Evolutionary conservation across 1,284 basidiomycete species (phyloP).

Genomic region (Ceratobasidium theobromae): DNA sequence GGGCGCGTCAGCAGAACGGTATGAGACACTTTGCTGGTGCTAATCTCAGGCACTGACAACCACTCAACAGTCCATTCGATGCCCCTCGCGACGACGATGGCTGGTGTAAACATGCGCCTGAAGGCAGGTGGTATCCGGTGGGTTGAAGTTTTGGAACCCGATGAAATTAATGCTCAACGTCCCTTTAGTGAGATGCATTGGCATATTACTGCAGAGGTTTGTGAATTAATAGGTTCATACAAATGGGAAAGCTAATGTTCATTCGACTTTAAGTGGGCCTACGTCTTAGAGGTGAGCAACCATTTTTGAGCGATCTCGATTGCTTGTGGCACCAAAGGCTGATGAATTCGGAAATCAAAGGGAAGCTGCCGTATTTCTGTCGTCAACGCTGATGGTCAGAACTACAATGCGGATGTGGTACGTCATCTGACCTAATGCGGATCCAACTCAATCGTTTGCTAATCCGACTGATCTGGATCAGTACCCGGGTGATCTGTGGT

Average conservation of each 20-base stretch:
- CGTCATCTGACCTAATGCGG: constrained; percentile 35
- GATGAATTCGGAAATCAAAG: too few species aligned
- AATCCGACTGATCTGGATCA: constrained; percentile 33
- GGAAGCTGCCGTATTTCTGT: constrained; percentile 63
- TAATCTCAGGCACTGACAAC: constrained; percentile 30
- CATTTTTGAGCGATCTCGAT: not conserved
- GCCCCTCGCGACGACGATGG: constrained; percentile 63
- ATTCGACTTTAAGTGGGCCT: constrained; percentile 57
- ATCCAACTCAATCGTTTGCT: not conserved
- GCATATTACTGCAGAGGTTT: constrained; percentile 38
- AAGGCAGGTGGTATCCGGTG: constrained; percentile 65
- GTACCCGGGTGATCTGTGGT: constrained; percentile 47
- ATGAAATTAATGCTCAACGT: not conserved
- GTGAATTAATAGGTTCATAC: not conserved
- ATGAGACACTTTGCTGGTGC: constrained; percentile 34
- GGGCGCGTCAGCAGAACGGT: constrained; percentile 71
- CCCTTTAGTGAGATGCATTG: constrained; percentile 34
- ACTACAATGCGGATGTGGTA: constrained; percentile 61
- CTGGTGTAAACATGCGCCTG: constrained; percentile 70
- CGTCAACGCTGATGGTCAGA: constrained; percentile 61
- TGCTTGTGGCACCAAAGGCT: not conserved
- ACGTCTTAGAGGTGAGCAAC: constrained; percentile 52
- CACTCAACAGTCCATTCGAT: constrained; percentile 50
- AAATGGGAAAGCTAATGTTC: not conserved
- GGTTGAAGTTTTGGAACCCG: constrained; percentile 34